Percentiles rank a stretch among this genome's conserved stretches.
These are phyloP conservation scores for Trichosporon sp. DNA, from an alignment of 1,284 basidiomycete genomes.

Conservation along the genomic window DNA sequence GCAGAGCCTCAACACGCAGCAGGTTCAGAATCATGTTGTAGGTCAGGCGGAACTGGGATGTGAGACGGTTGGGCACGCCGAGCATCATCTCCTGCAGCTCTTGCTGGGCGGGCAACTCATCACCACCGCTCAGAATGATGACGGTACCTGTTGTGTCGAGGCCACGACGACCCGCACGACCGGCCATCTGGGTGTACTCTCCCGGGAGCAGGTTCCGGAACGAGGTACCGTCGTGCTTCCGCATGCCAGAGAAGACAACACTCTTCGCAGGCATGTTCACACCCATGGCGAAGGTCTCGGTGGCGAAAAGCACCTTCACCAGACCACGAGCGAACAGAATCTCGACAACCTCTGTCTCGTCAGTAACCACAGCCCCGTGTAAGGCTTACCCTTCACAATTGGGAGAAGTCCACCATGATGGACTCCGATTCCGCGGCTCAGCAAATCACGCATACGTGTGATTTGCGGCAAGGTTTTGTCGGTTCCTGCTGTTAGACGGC, in stretches of 20 bases:
- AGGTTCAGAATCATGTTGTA: constrained; percentile 99
- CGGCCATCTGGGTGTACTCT: constrained; percentile 99
- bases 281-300: constrained; percentile 99
- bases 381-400: constrained; percentile 79
- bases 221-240: constrained; percentile 90
- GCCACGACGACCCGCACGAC: constrained; percentile 92
- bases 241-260: constrained; percentile 91
- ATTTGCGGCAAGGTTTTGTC: constrained; percentile 97
- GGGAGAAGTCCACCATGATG: constrained; percentile 96
- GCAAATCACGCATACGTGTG: constrained; percentile 79
- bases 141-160: constrained; percentile 94
- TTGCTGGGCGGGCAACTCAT: constrained; percentile 72
- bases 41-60: constrained; percentile 94
- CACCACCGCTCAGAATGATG: constrained; percentile 77
- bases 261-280: constrained; percentile 99
- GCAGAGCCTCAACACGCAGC: constrained; percentile 88
- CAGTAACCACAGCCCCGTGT: constrained; percentile 51
- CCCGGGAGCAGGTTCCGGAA: constrained; percentile 80
- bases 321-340: constrained; percentile 92
- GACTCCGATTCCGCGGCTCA: constrained; percentile 90
- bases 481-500: constrained; percentile 57
- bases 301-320: constrained; percentile 96
- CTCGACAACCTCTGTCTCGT: constrained; percentile 84
- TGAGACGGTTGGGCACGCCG: constrained; percentile 83
- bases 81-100: constrained; percentile 86